Percentiles rank a stretch among this genome's conserved stretches.
Conservation (phyloP, 805 yeast species). For the Cyberlindnera veronae region DNA sequence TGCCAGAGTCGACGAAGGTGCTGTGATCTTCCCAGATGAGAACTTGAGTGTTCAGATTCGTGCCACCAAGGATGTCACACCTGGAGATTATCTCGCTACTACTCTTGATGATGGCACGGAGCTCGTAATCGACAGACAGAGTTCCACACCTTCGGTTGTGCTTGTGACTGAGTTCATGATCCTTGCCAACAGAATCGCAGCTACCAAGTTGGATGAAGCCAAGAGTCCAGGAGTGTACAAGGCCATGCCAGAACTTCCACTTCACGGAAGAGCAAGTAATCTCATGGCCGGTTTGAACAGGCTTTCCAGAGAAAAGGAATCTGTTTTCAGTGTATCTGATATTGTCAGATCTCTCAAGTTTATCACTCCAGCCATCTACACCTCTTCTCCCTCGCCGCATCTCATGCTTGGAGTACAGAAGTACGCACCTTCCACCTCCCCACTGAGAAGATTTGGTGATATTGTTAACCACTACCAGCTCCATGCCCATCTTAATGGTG, state of each 20-base stretch:
- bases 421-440: constrained; percentile 83
- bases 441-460: constrained; percentile 81
- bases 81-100: constrained; percentile 1
- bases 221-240: constrained; percentile 51
- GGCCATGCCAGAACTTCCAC: constrained; percentile 22
- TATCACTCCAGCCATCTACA: constrained; percentile 50
- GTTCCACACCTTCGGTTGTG: constrained; percentile 46
- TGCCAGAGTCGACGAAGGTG: constrained; percentile 34
- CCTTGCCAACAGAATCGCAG: constrained; percentile 63
- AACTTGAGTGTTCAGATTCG: constrained; percentile 25
- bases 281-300: constrained; percentile 26
- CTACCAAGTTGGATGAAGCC: constrained; percentile 40
- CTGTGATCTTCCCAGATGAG: constrained; percentile 38
- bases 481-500: constrained; percentile 38
- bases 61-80: constrained; percentile 4
- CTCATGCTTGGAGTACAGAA: constrained; percentile 56
- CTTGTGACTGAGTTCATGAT: constrained; percentile 87
- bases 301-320: constrained; percentile 8
- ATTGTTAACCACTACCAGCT: constrained; percentile 77
- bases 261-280: constrained; percentile 26
- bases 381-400: constrained; percentile 47
- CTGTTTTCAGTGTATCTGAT: constrained; percentile 32
- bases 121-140: constrained; percentile 22
- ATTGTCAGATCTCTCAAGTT: constrained; percentile 41
- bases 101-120: constrained; percentile 12